phyloP scores from a whole-genome alignment of 1,139 yeast species.

The Protomyces arabidopsidicola region DNA sequence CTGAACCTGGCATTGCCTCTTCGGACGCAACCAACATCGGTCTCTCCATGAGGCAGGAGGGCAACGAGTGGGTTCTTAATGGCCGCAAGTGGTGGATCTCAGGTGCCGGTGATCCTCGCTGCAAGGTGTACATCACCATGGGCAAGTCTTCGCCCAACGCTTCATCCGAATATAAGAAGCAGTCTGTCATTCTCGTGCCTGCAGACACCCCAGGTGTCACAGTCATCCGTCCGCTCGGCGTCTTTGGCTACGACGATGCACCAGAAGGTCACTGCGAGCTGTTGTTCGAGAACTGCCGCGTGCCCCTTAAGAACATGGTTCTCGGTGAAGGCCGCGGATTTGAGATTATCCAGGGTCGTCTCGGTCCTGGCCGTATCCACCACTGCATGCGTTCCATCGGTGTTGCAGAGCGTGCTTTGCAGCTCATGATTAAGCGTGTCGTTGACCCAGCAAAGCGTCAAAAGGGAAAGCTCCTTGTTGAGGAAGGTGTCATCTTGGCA shows the following conservation, averaged over 20 bases:
- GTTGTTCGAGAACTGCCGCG: slow-evolving; percentile 50
- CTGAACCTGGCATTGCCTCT: slow-evolving; percentile 62
- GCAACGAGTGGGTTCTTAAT: slow-evolving; percentile 53
- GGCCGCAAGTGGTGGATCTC: slow-evolving; percentile 76
- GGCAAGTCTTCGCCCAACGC: slow-evolving; percentile 51
- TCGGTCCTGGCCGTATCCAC: slow-evolving; percentile 71
- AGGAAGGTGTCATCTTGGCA: slow-evolving; percentile 52
- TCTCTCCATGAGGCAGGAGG: slow-evolving; percentile 47
- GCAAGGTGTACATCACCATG: slow-evolving; percentile 59
- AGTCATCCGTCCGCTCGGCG: slow-evolving; percentile 53
- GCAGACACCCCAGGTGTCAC: slow-evolving; percentile 54
- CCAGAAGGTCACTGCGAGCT: slow-evolving; percentile 73
- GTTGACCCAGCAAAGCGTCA: slow-evolving; percentile 48
- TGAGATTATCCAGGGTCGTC: slow-evolving; percentile 62
- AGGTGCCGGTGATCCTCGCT: slow-evolving; percentile 69
- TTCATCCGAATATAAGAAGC: slow-evolving; percentile 49
- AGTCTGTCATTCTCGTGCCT: slow-evolving; percentile 58
- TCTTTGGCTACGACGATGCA: slow-evolving; percentile 66
- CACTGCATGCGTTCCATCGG: slow-evolving; percentile 72
- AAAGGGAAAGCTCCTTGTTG: slow-evolving; percentile 53
- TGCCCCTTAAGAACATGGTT: slow-evolving; percentile 47
- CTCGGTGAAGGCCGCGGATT: slow-evolving; percentile 57
- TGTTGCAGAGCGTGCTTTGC: slow-evolving; percentile 58
- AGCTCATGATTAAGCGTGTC: slow-evolving; percentile 54
- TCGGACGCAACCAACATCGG: slow-evolving; percentile 66